Evolutionary conservation across 192 early-diverging fungal species (phyloP).

Genomic region (Coemansia pectinata): DNA sequence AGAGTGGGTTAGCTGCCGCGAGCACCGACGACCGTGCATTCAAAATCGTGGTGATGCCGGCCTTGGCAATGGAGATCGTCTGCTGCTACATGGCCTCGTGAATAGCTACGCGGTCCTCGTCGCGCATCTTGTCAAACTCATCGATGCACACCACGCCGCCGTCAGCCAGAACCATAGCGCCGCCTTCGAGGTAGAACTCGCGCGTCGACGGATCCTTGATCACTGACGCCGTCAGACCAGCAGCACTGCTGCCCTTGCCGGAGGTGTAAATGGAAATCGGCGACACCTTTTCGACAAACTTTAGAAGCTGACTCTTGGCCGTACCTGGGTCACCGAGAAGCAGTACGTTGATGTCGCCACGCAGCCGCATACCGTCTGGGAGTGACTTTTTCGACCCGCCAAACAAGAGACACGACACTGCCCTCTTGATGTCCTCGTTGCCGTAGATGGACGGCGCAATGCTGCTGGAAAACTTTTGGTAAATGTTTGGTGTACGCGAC

Average conservation of each 20-base stretch:
- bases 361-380: conserved; percentile 94
- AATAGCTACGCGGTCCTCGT: conserved; percentile 99
- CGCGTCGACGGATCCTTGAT: conserved; percentile 87
- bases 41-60: conserved; percentile 98
- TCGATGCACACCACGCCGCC: conserved; percentile 99
- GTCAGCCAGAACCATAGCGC: conserved; percentile 99
- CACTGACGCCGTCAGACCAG: conserved; percentile 98
- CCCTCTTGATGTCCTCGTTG: conserved; percentile 95
- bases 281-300: conserved; percentile 97
- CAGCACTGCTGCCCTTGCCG: conserved; percentile 97
- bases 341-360: conserved; percentile 98
- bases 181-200: conserved; percentile 97
- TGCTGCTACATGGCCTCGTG: conserved; percentile 99
- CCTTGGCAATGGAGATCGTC: conserved; percentile 99
- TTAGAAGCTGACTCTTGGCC: conserved; percentile 96
- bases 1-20: conserved; percentile 97
- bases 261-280: conserved; percentile 99
- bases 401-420: conserved; percentile 92
- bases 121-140: conserved; percentile 99
- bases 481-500: conserved; percentile 84
- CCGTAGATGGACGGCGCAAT: conserved; percentile 98
- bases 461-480: conserved; percentile 85
- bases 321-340: conserved; percentile 98
- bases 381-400: conserved; percentile 95
- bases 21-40: conserved; percentile 97